Evolutionary conservation across 2,329 filamentous ascomycete species (phyloP), one percentile per base, ranked within the genome.

Genomic region (Paramyrothecium sp.): DNA sequence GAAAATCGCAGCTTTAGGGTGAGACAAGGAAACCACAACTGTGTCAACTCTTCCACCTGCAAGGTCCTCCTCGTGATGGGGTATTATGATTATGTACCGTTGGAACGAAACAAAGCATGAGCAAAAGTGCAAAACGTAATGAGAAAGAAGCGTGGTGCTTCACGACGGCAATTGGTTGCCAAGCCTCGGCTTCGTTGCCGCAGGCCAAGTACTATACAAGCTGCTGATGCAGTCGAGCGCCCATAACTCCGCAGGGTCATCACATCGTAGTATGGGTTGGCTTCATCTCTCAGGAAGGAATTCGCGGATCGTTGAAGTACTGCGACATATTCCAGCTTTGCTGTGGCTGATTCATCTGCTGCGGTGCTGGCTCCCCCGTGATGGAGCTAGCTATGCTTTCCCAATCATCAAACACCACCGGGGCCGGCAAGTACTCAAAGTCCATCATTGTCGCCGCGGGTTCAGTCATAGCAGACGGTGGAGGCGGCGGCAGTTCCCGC

Each of bases 381-480:
- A 74, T 67, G 21, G 71, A 65, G 21, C 71, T 69, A 22, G 69
- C 63, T 30, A 78, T 69, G 56, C 67, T 73, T 55, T 75, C 75
- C 76, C 76, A 78, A 58, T 77, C 74, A 2, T 76, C 72, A 49
- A 78, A 76, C 11, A 73, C 67, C 33, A 74, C 68, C 8, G 70
- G 67, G 3, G 69, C 67, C 3, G 75, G 68, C 30, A 75, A 73
- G 59, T 74, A 78, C 54, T 78, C 75, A 62, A 78, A 78, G 49
- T 77, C 75, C 74, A 79, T 78, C 63, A 74, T 69, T 20, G 33
- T 41, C 17, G 26, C 16, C 12, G 26, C 30, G 10, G 22, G 16
- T 17, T 59, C 61, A 12, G 59, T 53, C 12, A 63, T 65, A 13
- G 65, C 60, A 16, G 54, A 59, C 19, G 62, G 38, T 12, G 69